phyloP scores from a whole-genome alignment of 2,329 filamentous ascomycete genomes.

The Gremmenia infestans region DNA sequence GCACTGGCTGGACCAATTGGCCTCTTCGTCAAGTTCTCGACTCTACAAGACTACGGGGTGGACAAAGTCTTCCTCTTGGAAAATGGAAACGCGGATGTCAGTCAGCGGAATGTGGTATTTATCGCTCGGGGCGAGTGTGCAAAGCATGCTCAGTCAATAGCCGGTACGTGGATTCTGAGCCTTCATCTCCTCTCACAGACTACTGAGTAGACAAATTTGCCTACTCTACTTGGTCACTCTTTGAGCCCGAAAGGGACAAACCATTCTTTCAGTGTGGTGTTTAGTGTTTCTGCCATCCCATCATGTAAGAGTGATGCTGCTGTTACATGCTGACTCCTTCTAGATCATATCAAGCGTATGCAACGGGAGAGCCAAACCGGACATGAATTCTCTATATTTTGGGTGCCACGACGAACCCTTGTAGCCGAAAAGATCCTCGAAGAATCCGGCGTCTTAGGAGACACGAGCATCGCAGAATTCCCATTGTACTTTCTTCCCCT shows the following conservation, averaged over 20 bases:
- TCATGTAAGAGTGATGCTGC: slow-evolving; percentile 41
- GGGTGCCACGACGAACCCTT: slow-evolving; percentile 87
- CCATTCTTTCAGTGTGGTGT: slow-evolving; percentile 33
- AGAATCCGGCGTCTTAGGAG: slow-evolving; percentile 86
- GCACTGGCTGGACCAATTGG: slow-evolving; percentile 85
- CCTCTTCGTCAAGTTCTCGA: slow-evolving; percentile 90
- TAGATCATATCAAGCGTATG: slow-evolving; percentile 87
- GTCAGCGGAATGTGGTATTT: slow-evolving; percentile 92
- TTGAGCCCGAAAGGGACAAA: slow-evolving; percentile 46
- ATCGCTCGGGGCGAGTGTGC: slow-evolving; percentile 86
- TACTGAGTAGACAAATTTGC: slow-evolving; percentile 46
- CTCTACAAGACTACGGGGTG: slow-evolving; percentile 93
- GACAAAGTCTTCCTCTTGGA: slow-evolving; percentile 97
- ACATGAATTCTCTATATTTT: slow-evolving; percentile 96
- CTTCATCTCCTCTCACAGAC: neutral
- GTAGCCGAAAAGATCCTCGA: slow-evolving; percentile 90
- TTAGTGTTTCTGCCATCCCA: slow-evolving; percentile 36
- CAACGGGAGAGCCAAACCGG: slow-evolving; percentile 82
- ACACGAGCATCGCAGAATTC: slow-evolving; percentile 83
- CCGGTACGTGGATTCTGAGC: slow-evolving; percentile 55
- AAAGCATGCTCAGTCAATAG: slow-evolving; percentile 76
- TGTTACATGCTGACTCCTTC: slow-evolving; percentile 52
- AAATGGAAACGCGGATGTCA: slow-evolving; percentile 90
- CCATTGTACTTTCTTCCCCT: slow-evolving; percentile 87
- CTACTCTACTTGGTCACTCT: slow-evolving; percentile 53